Evolutionary conservation across 768 basidiomycete genomes (phyloP), one percentile per base, ranked within the genome.

Genomic region (Termitomyces bulborhizus): DNA sequence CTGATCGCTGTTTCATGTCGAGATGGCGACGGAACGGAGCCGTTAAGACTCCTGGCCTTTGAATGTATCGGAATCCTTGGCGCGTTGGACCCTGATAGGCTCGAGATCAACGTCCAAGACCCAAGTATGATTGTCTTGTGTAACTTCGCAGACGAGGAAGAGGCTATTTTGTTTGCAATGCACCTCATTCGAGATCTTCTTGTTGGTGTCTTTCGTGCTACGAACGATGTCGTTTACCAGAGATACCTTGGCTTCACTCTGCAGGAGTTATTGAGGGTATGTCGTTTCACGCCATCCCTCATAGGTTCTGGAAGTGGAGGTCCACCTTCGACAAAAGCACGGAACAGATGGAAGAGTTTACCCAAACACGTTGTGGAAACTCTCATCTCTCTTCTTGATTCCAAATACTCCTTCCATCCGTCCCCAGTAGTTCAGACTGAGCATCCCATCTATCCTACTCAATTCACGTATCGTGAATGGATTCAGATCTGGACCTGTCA

Each of bases 401-500:
- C 80, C 40, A 78, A 81, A 37, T 91, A 83, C 65, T 76, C 77
- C 4, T 70, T 86, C 15, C 74, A 76, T 15, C 74, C 78, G 27
- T 73, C 73, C 7, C 63, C 68, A 1, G 63, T 69, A 2, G 73
- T 72, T 11, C 61, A 72, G 3, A 66, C 75, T 18, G 68, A 74
- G 48, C 82, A 86, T 59, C 95, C 96, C 2, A 84, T 98, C 54
- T 99, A 98, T 70, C 78, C 82, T 0, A 71, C 71, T 4, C 79
- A 85, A 54, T 67, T 81, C 2, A 96, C 93, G 0, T 99, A 98
- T 69, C 84, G 95, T 41, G 95, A 98, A 68, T 99, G 97, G 97
- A 81, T 98, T 34, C 93, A 96, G 60, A 66, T 81, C 0, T 98
- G 95, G 93, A 85, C 93, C 1, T 75, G 80, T 9, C 79, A 92